Evolutionary conservation across 768 basidiomycete genomes (phyloP), one percentile per base, ranked within the genome.

Genomic region (Floccularia luteovirens): DNA sequence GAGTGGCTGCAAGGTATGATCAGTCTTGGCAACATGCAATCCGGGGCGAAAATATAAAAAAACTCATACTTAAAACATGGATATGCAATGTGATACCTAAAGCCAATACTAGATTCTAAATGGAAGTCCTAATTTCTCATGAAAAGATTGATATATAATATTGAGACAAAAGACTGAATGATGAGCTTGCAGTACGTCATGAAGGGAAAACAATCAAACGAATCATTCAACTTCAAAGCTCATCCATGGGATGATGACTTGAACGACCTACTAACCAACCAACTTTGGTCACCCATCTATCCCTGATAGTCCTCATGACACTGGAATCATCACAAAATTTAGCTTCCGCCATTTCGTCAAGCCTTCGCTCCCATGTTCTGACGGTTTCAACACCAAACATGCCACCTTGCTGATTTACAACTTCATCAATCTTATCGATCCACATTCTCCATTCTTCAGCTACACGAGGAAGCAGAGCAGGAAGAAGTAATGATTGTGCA

Each of bases 351-450:
- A 83, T 73, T 31, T 74, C 73, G 39, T 90, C 83, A 51, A 91
- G 55, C 5, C 65, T 70, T 30, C 74, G 69, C 50, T 80, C 79
- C 88, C 88, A 91, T 4, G 60, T 63, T 47, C 67, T 60, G 30
- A 81, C 85, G 6, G 71, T 74, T 44, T 89, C 86, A 24, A 66
- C 69, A 2, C 84, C 77, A 55, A 89, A 89, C 87, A 91, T 87
- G 4, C 84, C 78, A 4, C 77, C 84, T 45, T 82, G 68, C 11
- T 60, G 65, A 52, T 90, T 91, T 3, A 87, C 82, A 12, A 75
- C 60, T 6, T 73, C 63, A 48, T 89, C 84, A 22, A 91, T 69
- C 34, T 70, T 70, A 27, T 75, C 67, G 14, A 88, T 66, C 88
- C 88, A 91, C 11, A 76, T 77, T 37, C 64, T 72, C 88, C 89